Conservation (phyloP, 352 stramenopile genomes). For the Halophytophthora polymorphica region DNA sequence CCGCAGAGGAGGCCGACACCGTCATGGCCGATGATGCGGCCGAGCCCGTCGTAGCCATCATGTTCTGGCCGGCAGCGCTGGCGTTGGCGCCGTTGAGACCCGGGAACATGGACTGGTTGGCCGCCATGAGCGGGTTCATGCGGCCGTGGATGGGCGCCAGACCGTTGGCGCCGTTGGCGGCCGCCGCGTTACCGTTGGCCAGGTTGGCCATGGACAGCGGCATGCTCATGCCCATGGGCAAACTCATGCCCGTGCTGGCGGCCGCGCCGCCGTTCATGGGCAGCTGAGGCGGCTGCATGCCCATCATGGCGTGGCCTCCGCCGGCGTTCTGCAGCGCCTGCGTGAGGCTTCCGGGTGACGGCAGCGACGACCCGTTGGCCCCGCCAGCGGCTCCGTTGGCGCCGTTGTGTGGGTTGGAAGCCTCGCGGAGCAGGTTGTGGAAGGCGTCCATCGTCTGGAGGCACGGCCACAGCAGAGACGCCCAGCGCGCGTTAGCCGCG, state of each 20-base stretch:
- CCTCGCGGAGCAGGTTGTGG: slow-evolving; percentile 74
- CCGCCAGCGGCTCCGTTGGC: slow-evolving; percentile 7
- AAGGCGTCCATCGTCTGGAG: slow-evolving; percentile 63
- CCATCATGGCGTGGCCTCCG: slow-evolving; percentile 31
- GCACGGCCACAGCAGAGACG: background rate
- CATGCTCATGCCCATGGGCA: slow-evolving; percentile 69
- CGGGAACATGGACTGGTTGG: slow-evolving; percentile 65
- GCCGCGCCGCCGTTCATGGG: slow-evolving; percentile 8
- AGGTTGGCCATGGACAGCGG: slow-evolving; percentile 50
- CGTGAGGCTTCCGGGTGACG: slow-evolving; percentile 29
- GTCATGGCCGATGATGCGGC: slow-evolving; percentile 16
- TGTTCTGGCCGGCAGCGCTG: slow-evolving; percentile 1
- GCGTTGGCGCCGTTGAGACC: slow-evolving; percentile 29
- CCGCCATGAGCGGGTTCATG: slow-evolving; percentile 70
- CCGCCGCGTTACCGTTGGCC: slow-evolving; percentile 14
- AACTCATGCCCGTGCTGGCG: slow-evolving; percentile 24
- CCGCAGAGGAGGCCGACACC: background rate
- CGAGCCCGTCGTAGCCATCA: background rate
- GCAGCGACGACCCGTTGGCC: slow-evolving; percentile 16
- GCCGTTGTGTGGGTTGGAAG: slow-evolving; percentile 49
- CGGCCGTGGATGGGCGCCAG: slow-evolving; percentile 65
- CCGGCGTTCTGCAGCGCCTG: slow-evolving; percentile 32
- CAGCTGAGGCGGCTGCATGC: slow-evolving; percentile 34
- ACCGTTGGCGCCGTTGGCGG: slow-evolving; percentile 18
- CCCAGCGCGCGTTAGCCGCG: too few species aligned